phyloP scores from a whole-genome alignment of 1,284 basidiomycete species.

The Cutaneotrichosporon daszewskae region DNA sequence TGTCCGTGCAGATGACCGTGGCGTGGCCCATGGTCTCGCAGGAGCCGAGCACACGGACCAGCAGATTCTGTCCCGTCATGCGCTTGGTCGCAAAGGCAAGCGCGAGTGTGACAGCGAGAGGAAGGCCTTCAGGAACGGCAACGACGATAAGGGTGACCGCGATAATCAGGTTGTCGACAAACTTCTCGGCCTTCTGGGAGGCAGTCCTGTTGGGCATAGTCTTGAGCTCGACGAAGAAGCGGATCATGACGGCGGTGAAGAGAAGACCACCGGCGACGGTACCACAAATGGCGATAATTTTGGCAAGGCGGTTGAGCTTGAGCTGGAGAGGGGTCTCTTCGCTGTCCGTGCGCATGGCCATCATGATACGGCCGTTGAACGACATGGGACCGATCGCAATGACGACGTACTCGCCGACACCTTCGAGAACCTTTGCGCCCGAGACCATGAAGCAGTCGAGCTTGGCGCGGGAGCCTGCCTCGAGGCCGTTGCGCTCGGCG shows the following conservation, averaged over 20 bases:
- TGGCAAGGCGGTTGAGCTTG: slow-evolving; percentile 88
- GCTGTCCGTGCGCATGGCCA: slow-evolving; percentile 51
- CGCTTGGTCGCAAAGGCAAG: slow-evolving; percentile 94
- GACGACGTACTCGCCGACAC: slow-evolving; percentile 86
- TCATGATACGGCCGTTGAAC: slow-evolving; percentile 95
- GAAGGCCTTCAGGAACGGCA: slow-evolving; percentile 94
- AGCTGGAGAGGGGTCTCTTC: slow-evolving; percentile 77
- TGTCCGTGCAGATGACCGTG: slow-evolving; percentile 93
- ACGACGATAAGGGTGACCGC: slow-evolving; percentile 91
- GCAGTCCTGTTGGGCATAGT: slow-evolving; percentile 57
- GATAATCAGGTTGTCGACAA: slow-evolving; percentile 40
- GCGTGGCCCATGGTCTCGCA: slow-evolving; percentile 99
- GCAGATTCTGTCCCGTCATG: slow-evolving; percentile 89
- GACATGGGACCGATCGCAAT: slow-evolving; percentile 85
- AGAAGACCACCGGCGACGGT: slow-evolving; percentile 73
- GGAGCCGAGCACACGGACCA: slow-evolving; percentile 89
- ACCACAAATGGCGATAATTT: slow-evolving; percentile 88
- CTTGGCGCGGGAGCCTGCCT: slow-evolving; percentile 52
- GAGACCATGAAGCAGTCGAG: slow-evolving; percentile 89
- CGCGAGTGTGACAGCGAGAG: slow-evolving; percentile 91
- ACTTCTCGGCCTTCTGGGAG: slow-evolving; percentile 71
- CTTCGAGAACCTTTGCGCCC: slow-evolving; percentile 92
- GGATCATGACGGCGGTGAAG: slow-evolving; percentile 82
- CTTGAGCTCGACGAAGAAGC: slow-evolving; percentile 84
- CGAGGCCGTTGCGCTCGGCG: slow-evolving; percentile 45